These are phyloP conservation scores for Diaporthe caulivora DNA, from an alignment of 2,329 filamentous ascomycete genomes.

Conservation along the genomic window DNA sequence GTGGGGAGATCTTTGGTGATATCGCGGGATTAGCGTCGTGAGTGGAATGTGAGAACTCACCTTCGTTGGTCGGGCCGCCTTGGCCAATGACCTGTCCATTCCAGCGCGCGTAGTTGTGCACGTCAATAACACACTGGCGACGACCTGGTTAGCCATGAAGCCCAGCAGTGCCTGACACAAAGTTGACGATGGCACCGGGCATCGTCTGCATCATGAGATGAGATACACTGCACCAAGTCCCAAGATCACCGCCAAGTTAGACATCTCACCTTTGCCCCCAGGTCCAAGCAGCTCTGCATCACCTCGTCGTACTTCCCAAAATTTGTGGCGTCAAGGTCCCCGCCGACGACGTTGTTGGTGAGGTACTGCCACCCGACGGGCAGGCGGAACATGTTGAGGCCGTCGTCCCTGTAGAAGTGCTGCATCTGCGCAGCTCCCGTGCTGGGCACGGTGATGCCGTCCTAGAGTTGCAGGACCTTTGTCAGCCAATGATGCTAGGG, in stretches of 20 bases:
- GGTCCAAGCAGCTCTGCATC: slow-evolving; percentile 61
- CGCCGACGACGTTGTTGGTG: slow-evolving; percentile 56
- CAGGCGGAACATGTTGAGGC: slow-evolving; percentile 69
- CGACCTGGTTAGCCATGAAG: not conserved
- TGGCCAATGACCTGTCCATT: slow-evolving; percentile 73
- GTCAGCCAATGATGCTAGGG: too few species aligned
- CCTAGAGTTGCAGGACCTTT: slow-evolving; percentile 8
- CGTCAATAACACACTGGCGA: slow-evolving; percentile 61
- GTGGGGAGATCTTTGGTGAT: too few species aligned
- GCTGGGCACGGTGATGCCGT: slow-evolving; percentile 37
- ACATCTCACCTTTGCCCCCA: slow-evolving; percentile 51
- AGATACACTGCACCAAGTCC: too few species aligned
- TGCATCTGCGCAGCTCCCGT: slow-evolving; percentile 61
- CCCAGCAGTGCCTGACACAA: not conserved
- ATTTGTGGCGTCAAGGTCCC: slow-evolving; percentile 56
- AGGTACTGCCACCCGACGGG: slow-evolving; percentile 67
- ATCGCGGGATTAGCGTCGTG: too few species aligned
- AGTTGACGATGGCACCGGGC: not conserved
- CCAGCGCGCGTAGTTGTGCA: slow-evolving; percentile 61
- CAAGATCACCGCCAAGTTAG: not conserved
- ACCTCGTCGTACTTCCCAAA: slow-evolving; percentile 61
- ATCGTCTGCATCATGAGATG: too few species aligned
- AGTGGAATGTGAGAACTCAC: not conserved
- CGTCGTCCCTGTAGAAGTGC: slow-evolving; percentile 66
- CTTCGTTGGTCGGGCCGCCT: slow-evolving; percentile 62